phyloP scores from a whole-genome alignment of 257 asterid species.

The Solanum sejunctum region DNA sequence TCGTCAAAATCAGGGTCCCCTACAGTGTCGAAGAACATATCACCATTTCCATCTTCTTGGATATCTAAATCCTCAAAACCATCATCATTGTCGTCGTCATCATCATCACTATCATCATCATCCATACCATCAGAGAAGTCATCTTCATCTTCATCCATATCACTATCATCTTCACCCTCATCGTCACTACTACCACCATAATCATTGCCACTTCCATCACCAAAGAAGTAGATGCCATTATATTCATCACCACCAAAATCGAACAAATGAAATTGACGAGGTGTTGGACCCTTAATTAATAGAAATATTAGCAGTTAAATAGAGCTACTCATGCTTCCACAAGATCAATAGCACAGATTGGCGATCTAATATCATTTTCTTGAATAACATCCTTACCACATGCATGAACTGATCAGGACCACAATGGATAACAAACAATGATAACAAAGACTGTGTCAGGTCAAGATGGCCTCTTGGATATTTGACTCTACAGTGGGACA shows the following conservation, averaged over 20 bases:
- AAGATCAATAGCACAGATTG: slow-evolving; percentile 8
- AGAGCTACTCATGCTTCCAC: slow-evolving; percentile 22
- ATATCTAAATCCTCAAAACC: neutral
- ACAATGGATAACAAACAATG: neutral
- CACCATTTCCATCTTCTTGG: neutral
- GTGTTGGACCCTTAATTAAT: slow-evolving; percentile 27
- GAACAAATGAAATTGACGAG: slow-evolving; percentile 27
- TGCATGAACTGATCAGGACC: neutral
- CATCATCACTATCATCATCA: neutral
- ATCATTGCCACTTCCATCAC: neutral
- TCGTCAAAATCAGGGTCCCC: slow-evolving; percentile 4
- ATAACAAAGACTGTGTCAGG: neutral
- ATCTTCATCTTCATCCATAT: slow-evolving; percentile 4
- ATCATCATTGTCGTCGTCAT: neutral
- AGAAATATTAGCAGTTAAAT: slow-evolving; percentile 18
- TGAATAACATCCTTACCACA: slow-evolving; percentile 1
- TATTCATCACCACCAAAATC: slow-evolving; percentile 24
- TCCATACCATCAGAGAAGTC: neutral
- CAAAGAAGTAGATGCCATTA: slow-evolving; percentile 4
- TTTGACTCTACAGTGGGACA: neutral
- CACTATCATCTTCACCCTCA: slow-evolving; percentile 5
- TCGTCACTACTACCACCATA: neutral
- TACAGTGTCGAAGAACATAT: slow-evolving; percentile 1
- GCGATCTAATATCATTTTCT: neutral
- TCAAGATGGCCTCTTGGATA: neutral